Evolutionary conservation across 2,329 filamentous ascomycete genomes (phyloP).

Genomic region (Westerdykella ornata): DNA sequence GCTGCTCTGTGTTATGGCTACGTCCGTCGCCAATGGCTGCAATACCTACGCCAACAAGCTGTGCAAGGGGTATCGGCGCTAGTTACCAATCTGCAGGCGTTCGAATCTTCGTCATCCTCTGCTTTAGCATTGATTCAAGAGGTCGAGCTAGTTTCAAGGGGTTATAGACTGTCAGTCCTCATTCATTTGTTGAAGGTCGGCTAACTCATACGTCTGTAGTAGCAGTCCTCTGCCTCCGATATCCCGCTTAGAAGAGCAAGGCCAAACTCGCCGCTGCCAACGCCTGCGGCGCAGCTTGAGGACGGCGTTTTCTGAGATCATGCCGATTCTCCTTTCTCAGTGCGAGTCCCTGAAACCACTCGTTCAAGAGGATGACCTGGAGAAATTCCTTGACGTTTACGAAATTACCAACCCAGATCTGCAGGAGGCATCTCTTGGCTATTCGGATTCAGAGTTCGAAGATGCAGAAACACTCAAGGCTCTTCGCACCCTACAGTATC

Average conservation of each 20-base stretch:
- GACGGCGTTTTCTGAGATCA: slow-evolving; percentile 60
- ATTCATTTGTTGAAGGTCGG: slow-evolving; percentile 7
- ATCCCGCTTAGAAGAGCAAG: slow-evolving; percentile 77
- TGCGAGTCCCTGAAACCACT: slow-evolving; percentile 63
- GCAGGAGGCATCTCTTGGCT: slow-evolving; percentile 45
- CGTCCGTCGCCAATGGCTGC: slow-evolving; percentile 72
- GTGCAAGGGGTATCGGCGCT: slow-evolving; percentile 62
- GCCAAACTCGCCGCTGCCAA: slow-evolving; percentile 70
- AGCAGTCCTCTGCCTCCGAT: slow-evolving; percentile 88
- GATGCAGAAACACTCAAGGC: slow-evolving; percentile 73
- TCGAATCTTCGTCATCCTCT: slow-evolving; percentile 69
- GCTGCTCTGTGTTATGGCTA: slow-evolving; percentile 62
- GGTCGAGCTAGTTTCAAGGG: slow-evolving; percentile 88
- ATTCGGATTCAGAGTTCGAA: slow-evolving; percentile 61
- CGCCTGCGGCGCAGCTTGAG: slow-evolving; percentile 72
- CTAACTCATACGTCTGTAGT: slow-evolving; percentile 43
- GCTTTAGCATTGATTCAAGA: slow-evolving; percentile 81
- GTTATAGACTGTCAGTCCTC: slow-evolving; percentile 67
- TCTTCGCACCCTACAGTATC: slow-evolving; percentile 58
- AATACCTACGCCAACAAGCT: slow-evolving; percentile 68
- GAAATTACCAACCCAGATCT: slow-evolving; percentile 45
- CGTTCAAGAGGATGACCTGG: slow-evolving; percentile 72
- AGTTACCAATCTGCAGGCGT: slow-evolving; percentile 68
- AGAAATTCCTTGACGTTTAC: slow-evolving; percentile 78
- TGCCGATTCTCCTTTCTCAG: slow-evolving; percentile 66